Percentiles rank a stretch among this genome's conserved stretches.
phyloP scores from a whole-genome alignment of 768 basidiomycete genomes.

The Collybia nuda region DNA sequence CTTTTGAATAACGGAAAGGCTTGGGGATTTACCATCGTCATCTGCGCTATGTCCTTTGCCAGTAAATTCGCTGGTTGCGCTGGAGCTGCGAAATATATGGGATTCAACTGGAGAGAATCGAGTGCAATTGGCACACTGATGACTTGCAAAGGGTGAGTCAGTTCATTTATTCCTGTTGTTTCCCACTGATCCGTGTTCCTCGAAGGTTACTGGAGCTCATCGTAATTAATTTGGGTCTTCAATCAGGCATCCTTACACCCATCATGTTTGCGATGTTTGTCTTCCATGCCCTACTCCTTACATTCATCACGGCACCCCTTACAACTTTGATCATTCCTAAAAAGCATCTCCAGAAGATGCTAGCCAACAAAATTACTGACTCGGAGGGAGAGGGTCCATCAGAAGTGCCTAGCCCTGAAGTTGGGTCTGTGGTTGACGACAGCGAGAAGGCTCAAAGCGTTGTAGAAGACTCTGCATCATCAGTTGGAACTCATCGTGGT shows the following conservation, averaged over 20 bases:
- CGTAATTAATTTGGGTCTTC: conserved; percentile 84
- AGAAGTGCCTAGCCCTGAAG: no score
- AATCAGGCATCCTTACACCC: conserved; percentile 59
- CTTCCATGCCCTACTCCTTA: conserved; percentile 71
- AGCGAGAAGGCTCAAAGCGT: no score
- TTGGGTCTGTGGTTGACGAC: no score
- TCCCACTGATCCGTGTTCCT: neutral
- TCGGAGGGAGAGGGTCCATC: no score
- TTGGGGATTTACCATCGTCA: conserved; percentile 81
- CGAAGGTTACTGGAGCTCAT: conserved; percentile 79
- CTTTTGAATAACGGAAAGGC: conserved; percentile 70
- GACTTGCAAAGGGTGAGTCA: conserved; percentile 81
- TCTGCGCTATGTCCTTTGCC: conserved; percentile 72
- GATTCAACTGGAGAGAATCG: conserved; percentile 75
- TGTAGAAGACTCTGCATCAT: no score
- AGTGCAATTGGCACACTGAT: conserved; percentile 85
- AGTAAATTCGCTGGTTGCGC: conserved; percentile 80
- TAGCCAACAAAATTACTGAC: no score
- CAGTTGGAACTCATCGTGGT: no score
- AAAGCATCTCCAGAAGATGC: conserved; percentile 32
- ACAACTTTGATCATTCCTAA: conserved; percentile 76
- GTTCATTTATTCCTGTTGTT: neutral
- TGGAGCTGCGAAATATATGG: conserved; percentile 51
- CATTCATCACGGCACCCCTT: conserved; percentile 84
- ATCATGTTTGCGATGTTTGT: conserved; percentile 91